A percentile compares a stretch with the other conserved stretches of the same genome.
Evolutionary conservation across 1,284 basidiomycete genomes (phyloP).

Genomic region (Heterobasidion parviporum): DNA sequence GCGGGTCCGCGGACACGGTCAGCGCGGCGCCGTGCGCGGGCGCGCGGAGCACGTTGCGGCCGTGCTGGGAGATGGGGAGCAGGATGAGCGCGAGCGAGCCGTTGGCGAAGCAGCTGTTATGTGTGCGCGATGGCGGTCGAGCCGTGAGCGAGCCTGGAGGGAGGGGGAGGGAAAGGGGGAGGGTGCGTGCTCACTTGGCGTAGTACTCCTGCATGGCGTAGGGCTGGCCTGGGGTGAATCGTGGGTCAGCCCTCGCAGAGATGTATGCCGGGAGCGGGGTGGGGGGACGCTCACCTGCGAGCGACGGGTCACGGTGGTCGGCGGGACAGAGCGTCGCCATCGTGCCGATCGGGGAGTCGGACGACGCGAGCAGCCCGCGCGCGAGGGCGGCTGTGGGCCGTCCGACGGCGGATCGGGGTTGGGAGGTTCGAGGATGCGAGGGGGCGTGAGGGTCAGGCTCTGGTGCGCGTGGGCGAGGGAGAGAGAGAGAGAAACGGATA

Average conservation of each 20-base stretch:
- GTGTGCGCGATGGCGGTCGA: background rate
- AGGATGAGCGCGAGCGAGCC: conserved; percentile 56
- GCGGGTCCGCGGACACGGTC: conserved; percentile 37
- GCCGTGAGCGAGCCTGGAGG: background rate
- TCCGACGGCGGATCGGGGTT: background rate
- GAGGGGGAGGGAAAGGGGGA: background rate
- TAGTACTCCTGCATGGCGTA: conserved; percentile 60
- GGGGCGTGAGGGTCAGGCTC: background rate
- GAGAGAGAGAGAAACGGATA: background rate
- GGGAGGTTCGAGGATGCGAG: background rate
- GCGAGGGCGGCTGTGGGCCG: conserved; percentile 30
- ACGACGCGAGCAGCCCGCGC: conserved; percentile 31
- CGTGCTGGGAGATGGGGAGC: conserved; percentile 56
- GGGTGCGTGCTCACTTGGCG: conserved; percentile 24
- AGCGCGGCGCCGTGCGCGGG: conserved; percentile 40
- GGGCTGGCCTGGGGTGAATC: conserved; percentile 33
- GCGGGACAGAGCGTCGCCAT: conserved; percentile 44
- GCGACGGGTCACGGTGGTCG: conserved; percentile 23
- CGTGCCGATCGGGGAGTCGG: conserved; percentile 29
- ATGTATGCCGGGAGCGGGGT: background rate
- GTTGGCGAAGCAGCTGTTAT: conserved; percentile 42
- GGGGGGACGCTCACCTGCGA: conserved; percentile 27
- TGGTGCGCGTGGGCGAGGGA: background rate
- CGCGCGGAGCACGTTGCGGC: conserved; percentile 44
- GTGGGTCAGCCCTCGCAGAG: background rate